These are phyloP conservation scores for Raphanus raphanistrum DNA, from an alignment of 345 rosid genomes.

Conservation along the genomic window DNA sequence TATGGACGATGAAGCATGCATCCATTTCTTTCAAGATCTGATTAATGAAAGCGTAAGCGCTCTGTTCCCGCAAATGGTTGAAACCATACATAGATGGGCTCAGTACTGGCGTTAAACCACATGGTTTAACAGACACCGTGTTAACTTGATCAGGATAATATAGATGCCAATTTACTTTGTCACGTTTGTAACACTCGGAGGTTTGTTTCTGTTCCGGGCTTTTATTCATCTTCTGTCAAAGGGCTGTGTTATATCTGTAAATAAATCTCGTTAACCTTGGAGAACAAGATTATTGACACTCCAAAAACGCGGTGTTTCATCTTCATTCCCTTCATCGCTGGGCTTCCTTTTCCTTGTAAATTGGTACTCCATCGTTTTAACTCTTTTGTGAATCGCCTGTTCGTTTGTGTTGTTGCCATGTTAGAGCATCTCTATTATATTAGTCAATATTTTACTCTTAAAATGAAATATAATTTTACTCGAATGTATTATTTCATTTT, in stretches of 20 bases:
- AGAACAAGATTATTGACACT: no score
- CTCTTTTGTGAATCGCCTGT: background rate
- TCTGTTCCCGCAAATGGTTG: conserved; percentile 98
- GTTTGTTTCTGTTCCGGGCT: background rate
- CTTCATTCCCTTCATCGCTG: background rate
- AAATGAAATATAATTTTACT: no score
- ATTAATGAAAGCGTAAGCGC: conserved; percentile 98
- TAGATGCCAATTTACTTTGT: conserved; percentile 2
- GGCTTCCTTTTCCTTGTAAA: background rate
- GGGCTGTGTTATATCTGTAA: conserved; percentile 9
- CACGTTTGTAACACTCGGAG: background rate
- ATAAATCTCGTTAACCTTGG: background rate
- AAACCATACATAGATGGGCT: conserved; percentile 99
- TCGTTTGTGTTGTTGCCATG: conserved; percentile 9
- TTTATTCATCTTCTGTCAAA: background rate
- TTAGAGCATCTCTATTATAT: background rate
- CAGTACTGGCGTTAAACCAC: conserved; percentile 86
- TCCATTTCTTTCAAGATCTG: conserved; percentile 97
- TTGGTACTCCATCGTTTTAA: background rate
- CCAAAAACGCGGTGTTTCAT: background rate
- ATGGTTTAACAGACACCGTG: background rate
- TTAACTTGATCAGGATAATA: conserved; percentile 10
- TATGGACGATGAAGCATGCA: conserved; percentile 92
- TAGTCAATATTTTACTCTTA: no score
- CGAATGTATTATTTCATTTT: no score